Evolutionary conservation across 306 rosid genomes (phyloP).

Genomic region (Prunus campanulata): DNA sequence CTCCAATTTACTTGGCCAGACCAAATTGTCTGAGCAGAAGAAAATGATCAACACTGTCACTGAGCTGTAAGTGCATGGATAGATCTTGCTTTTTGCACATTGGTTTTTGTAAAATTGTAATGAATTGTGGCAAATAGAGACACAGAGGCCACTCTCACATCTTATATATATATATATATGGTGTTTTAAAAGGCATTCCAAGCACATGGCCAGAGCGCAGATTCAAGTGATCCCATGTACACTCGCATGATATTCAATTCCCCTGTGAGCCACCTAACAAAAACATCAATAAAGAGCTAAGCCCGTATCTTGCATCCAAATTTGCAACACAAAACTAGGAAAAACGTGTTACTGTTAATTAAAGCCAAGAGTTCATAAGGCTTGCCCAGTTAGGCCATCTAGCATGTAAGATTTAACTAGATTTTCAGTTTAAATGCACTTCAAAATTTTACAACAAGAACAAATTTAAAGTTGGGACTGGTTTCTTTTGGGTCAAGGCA

Average conservation of each 20-base stretch:
- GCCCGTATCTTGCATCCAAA: background rate
- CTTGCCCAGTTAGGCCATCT: background rate
- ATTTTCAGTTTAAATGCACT: background rate
- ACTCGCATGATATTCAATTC: conserved; percentile 6
- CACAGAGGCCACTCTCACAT: background rate
- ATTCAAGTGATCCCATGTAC: conserved; percentile 9
- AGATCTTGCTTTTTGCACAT: background rate
- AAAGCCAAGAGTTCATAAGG: background rate
- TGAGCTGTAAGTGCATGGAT: background rate
- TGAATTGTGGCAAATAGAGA: background rate
- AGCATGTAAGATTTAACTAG: background rate
- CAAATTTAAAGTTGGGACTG: background rate
- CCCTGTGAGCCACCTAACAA: background rate
- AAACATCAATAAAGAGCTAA: conserved; percentile 5
- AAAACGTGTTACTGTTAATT: background rate
- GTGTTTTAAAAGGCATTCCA: background rate
- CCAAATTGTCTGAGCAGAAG: background rate
- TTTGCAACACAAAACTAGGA: background rate
- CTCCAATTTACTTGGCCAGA: background rate
- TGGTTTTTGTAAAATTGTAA: background rate
- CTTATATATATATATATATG: background rate
- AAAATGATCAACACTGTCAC: background rate
- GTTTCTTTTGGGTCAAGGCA: conserved; percentile 5
- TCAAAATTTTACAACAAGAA: background rate
- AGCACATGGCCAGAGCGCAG: conserved; percentile 32